Conservation (phyloP, 768 basidiomycete species). For the Amanita fuliginea region DNA sequence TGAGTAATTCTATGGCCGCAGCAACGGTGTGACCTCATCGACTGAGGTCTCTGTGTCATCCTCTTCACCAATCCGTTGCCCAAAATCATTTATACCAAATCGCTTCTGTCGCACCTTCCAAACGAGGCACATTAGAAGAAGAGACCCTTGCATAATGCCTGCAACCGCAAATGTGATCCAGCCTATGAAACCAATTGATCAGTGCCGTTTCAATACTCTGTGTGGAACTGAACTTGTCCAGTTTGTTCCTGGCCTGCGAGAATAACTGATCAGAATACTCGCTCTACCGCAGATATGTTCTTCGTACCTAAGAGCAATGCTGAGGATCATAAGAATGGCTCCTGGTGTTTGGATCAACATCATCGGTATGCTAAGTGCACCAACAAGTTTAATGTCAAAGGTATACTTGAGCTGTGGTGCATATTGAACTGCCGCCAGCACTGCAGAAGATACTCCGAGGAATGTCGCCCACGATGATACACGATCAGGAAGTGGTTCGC, state of each 20-base stretch:
- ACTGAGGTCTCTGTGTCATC: not conserved
- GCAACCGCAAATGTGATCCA: slow-evolving; percentile 78
- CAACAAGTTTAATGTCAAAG: slow-evolving; percentile 70
- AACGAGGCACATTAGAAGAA: slow-evolving; percentile 75
- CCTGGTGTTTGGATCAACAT: slow-evolving; percentile 95
- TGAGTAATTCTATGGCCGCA: not conserved
- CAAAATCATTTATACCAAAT: slow-evolving; percentile 85
- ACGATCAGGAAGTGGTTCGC: slow-evolving; percentile 22
- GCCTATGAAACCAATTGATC: slow-evolving; percentile 24
- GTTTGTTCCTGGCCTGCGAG: slow-evolving; percentile 61
- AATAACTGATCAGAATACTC: slow-evolving; percentile 1
- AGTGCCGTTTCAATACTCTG: not conserved
- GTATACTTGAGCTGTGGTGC: slow-evolving; percentile 80
- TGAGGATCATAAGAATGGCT: slow-evolving; percentile 75
- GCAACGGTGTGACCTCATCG: not conserved
- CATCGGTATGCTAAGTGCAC: slow-evolving; percentile 89
- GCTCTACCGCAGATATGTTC: slow-evolving; percentile 3
- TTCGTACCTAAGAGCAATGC: slow-evolving; percentile 57
- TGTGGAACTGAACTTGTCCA: slow-evolving; percentile 53
- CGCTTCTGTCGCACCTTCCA: slow-evolving; percentile 75
- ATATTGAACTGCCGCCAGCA: slow-evolving; percentile 79
- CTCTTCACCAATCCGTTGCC: slow-evolving; percentile 28
- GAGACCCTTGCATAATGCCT: slow-evolving; percentile 71
- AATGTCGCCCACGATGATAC: slow-evolving; percentile 66
- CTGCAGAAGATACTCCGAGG: slow-evolving; percentile 71